Evolutionary conservation across 768 basidiomycete genomes (phyloP).

Genomic region (Suillus subluteus): DNA sequence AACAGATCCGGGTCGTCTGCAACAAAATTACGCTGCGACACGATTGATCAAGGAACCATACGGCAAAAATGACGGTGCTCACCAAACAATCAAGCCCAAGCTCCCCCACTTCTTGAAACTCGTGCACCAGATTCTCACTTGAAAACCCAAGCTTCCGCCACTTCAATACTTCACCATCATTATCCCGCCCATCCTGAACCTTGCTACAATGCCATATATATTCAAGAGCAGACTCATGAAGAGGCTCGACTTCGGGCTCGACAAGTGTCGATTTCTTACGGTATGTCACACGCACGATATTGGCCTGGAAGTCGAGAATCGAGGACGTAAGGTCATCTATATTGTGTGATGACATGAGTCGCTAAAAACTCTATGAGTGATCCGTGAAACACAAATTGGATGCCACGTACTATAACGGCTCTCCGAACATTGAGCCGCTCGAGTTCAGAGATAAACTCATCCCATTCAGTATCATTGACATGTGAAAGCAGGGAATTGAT

Average conservation of each 20-base stretch:
- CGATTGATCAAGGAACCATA: not conserved
- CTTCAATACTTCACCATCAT: conserved; percentile 53
- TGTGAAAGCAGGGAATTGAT: conserved; percentile 85
- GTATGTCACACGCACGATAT: conserved; percentile 77
- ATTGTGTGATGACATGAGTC: conserved; percentile 81
- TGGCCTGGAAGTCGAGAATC: conserved; percentile 87
- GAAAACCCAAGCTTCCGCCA: conserved; percentile 84
- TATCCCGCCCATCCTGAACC: conserved; percentile 55
- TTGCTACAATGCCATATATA: conserved; percentile 72
- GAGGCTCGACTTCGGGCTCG: conserved; percentile 63
- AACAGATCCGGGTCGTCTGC: conserved; percentile 71
- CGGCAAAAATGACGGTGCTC: conserved; percentile 25
- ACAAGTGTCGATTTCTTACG: conserved; percentile 81
- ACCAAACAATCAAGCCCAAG: conserved; percentile 85
- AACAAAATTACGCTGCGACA: conserved; percentile 64
- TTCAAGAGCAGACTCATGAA: conserved; percentile 58
- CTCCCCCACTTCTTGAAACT: conserved; percentile 79
- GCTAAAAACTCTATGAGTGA: conserved; percentile 44
- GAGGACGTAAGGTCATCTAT: conserved; percentile 82
- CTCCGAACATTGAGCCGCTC: conserved; percentile 79
- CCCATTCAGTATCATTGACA: conserved; percentile 78
- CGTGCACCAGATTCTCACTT: conserved; percentile 71
- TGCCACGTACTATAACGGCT: conserved; percentile 71
- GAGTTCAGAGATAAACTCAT: conserved; percentile 74
- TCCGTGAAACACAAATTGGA: conserved; percentile 6